Evolutionary conservation across 2,329 filamentous ascomycete species (phyloP).

Genomic region (Alternaria sp.): DNA sequence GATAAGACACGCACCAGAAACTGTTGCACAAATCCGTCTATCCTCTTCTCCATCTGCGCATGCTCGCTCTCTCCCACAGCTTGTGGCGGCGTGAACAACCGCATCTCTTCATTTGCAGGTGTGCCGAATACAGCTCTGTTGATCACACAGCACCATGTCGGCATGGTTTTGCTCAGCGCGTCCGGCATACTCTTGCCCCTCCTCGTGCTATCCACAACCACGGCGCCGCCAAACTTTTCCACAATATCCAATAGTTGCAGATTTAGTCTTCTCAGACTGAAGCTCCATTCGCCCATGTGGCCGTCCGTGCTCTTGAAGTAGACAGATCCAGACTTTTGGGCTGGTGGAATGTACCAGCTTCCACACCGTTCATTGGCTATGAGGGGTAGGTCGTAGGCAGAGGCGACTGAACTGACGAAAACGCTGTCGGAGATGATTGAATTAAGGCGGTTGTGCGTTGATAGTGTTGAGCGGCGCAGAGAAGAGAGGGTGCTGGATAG

Average conservation of each 20-base stretch:
- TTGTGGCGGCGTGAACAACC: conserved; percentile 73
- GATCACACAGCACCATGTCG: conserved; percentile 89
- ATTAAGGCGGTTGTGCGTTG: conserved; percentile 78
- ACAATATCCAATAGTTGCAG: conserved; percentile 77
- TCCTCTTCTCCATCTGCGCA: conserved; percentile 72
- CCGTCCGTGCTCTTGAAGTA: conserved; percentile 99
- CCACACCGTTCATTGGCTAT: conserved; percentile 95
- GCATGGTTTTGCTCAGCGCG: conserved; percentile 89
- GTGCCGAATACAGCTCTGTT: conserved; percentile 80
- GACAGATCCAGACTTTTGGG: conserved; percentile 71
- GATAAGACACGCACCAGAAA: conserved; percentile 50
- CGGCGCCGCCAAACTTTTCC: conserved; percentile 71
- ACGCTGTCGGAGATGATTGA: conserved; percentile 78
- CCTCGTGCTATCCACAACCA: conserved; percentile 92
- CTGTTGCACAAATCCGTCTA: conserved; percentile 63
- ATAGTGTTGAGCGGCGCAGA: conserved; percentile 77
- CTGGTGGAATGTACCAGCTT: conserved; percentile 85
- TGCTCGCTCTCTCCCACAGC: conserved; percentile 78
- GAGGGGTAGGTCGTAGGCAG: conserved; percentile 68
- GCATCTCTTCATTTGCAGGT: conserved; percentile 33
- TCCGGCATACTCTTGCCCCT: conserved; percentile 96
- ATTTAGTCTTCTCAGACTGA: conserved; percentile 85
- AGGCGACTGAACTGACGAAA: conserved; percentile 71
- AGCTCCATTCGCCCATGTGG: conserved; percentile 88
- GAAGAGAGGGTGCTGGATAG: conserved; percentile 68